A percentile compares a stretch with the other conserved stretches of the same genome.
phyloP scores from a whole-genome alignment of 164 flowering plant species.

The Brasenia schreberi region DNA sequence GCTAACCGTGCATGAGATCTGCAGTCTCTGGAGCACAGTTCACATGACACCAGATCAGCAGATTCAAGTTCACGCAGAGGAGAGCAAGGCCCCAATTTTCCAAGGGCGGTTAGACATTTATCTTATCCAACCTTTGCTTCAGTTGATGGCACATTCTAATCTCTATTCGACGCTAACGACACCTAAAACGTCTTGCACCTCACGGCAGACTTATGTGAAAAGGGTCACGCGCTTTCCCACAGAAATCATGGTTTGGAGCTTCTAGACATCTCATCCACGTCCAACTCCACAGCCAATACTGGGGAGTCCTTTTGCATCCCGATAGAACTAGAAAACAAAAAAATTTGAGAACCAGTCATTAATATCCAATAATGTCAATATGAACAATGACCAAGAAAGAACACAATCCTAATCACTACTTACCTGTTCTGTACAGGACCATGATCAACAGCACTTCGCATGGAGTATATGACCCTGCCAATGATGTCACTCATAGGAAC shows the following conservation, averaged over 20 bases:
- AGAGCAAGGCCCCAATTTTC: neutral
- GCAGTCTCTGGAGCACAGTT: neutral
- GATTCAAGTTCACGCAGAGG: neutral
- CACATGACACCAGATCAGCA: neutral
- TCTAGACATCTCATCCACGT: slow-evolving; percentile 84
- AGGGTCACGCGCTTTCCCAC: neutral
- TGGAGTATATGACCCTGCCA: slow-evolving; percentile 78
- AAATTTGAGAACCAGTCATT: neutral
- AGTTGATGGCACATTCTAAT: neutral
- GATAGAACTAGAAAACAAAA: slow-evolving; percentile 24
- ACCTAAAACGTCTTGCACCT: neutral
- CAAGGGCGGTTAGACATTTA: neutral
- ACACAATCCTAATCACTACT: slow-evolving; percentile 1
- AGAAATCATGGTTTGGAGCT: slow-evolving; percentile 32
- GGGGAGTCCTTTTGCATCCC: slow-evolving; percentile 63
- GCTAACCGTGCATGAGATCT: neutral
- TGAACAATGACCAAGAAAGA: neutral
- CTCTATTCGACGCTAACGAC: neutral
- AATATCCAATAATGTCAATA: neutral
- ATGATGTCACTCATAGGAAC: slow-evolving; percentile 55
- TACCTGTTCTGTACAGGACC: slow-evolving; percentile 90
- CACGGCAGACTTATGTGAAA: neutral
- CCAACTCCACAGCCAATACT: slow-evolving; percentile 71
- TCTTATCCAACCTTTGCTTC: neutral
- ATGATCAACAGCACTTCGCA: slow-evolving; percentile 79